phyloP scores from a whole-genome alignment of 768 basidiomycete genomes.

The Antrodiella citrinella region DNA sequence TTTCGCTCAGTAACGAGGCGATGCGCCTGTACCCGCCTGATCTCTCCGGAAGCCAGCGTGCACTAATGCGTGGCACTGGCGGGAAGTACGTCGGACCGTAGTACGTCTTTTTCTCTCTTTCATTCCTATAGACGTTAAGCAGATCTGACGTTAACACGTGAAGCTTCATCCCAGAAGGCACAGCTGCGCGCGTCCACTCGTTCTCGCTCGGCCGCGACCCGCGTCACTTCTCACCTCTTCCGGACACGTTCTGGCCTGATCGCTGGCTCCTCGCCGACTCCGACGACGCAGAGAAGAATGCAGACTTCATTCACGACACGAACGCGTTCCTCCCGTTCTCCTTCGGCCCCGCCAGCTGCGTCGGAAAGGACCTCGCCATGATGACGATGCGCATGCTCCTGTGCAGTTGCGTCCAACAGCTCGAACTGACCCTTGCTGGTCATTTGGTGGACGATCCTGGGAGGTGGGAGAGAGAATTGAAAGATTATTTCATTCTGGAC shows the following conservation, averaged over 20 bases:
- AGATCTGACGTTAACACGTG: not conserved
- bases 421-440: constrained; percentile 6
- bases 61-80: constrained; percentile 1
- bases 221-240: constrained; percentile 31
- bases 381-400: constrained; percentile 2
- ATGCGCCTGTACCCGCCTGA: constrained; percentile 6
- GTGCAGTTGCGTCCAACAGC: constrained; percentile 1
- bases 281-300: not conserved
- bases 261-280: constrained; percentile 7
- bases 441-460: constrained; percentile 14
- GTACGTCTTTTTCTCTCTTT: not conserved
- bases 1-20: constrained; percentile 7
- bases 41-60: constrained; percentile 6
- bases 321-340: constrained; percentile 2
- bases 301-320: not conserved
- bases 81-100: constrained; percentile 3
- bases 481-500: constrained; percentile 2
- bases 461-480: constrained; percentile 3
- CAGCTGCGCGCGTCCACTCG: constrained; percentile 22
- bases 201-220: constrained; percentile 35
- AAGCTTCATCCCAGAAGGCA: constrained; percentile 11
- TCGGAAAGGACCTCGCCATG: constrained; percentile 5
- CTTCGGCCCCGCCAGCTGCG: constrained; percentile 1
- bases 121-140: not conserved
- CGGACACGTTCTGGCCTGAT: constrained; percentile 3